These are phyloP conservation scores for Eucalyptus cloeziana DNA, from an alignment of 345 rosid species.

Conservation along the genomic window DNA sequence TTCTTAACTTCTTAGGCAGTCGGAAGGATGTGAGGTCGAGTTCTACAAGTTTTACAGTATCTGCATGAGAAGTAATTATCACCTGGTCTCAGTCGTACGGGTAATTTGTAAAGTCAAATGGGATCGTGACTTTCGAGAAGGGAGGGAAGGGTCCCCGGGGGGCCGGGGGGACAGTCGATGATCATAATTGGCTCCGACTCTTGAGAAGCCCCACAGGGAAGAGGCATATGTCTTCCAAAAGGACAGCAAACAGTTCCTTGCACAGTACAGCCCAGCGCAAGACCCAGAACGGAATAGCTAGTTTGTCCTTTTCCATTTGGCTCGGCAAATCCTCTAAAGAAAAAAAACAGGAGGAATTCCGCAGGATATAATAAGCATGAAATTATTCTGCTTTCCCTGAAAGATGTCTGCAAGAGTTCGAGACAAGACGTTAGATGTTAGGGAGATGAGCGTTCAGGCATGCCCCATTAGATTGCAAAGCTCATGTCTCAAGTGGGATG, in stretches of 20 bases:
- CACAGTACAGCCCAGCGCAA: not conserved
- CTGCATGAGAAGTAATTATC: not conserved
- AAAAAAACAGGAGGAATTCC: not conserved
- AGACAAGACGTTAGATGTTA: not conserved
- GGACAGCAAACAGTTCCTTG: not conserved
- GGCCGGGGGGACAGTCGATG: not conserved
- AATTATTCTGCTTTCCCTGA: not conserved
- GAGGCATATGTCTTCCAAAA: not conserved
- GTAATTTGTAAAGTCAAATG: not conserved
- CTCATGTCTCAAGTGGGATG: not conserved
- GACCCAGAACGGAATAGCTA: not conserved
- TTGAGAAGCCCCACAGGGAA: not conserved
- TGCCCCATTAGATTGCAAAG: not conserved
- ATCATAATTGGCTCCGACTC: not conserved
- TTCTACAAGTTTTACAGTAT: not conserved
- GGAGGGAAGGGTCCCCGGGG: not conserved
- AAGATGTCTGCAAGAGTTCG: not conserved
- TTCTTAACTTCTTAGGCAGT: not conserved
- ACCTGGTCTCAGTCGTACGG: not conserved
- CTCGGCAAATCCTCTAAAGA: not conserved
- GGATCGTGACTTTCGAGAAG: not conserved
- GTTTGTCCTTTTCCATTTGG: not conserved
- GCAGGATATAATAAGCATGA: not conserved
- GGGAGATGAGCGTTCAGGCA: not conserved
- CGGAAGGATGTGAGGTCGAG: not conserved